Percentiles rank a stretch among this genome's conserved stretches.
These are phyloP conservation scores for Linnemannia elongata DNA, from an alignment of 192 early-diverging fungal species.

Conservation along the genomic window DNA sequence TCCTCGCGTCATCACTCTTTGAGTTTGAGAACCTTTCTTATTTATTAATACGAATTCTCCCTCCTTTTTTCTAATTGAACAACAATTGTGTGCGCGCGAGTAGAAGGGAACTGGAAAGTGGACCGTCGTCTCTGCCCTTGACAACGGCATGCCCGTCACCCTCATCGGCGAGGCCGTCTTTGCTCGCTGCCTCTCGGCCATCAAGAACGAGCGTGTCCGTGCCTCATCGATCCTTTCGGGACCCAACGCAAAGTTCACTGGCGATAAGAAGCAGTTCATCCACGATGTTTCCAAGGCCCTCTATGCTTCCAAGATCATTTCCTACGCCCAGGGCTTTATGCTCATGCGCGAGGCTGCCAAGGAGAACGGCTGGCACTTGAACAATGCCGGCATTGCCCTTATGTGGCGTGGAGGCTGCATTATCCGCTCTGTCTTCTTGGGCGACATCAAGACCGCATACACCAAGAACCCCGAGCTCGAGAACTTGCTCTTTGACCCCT, in stretches of 20 bases:
- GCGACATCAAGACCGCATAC: constrained; percentile 97
- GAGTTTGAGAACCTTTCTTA: too few species aligned
- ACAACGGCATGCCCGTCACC: constrained; percentile 96
- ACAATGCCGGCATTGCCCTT: constrained; percentile 97
- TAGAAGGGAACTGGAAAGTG: constrained; percentile 97
- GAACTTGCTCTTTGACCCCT: constrained; percentile 95
- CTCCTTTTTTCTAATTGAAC: background rate
- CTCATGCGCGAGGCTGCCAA: constrained; percentile 95
- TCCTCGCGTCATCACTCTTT: too few species aligned
- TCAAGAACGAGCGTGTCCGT: constrained; percentile 95
- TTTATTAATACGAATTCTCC: too few species aligned
- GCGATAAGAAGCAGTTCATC: constrained; percentile 92
- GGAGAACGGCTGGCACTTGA: constrained; percentile 94
- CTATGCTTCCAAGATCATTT: constrained; percentile 98
- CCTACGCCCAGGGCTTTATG: constrained; percentile 99
- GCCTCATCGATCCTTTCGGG: constrained; percentile 91
- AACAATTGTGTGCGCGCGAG: background rate
- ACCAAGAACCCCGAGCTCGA: constrained; percentile 86
- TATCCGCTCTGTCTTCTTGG: constrained; percentile 96
- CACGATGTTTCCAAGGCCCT: constrained; percentile 92
- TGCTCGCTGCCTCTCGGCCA: constrained; percentile 94
- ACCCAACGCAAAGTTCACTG: constrained; percentile 79
- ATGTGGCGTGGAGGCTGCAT: constrained; percentile 99
- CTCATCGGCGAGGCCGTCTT: constrained; percentile 99
- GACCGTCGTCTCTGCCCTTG: constrained; percentile 96